Base-by-base conservation (phyloP, 306 rosid species). In the Glycine soja region DNA sequence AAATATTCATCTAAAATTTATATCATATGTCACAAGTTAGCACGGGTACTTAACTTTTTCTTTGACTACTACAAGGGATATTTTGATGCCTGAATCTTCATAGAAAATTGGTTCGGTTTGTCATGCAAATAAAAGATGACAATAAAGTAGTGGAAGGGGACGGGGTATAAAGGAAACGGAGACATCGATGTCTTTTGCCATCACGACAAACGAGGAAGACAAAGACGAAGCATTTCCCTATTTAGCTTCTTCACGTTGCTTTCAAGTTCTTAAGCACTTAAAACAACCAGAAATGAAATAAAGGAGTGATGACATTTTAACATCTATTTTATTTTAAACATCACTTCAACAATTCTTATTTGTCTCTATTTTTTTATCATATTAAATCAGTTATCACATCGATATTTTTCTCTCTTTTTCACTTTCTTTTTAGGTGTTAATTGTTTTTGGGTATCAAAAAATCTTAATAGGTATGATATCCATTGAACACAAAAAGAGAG, bases 61-160 rank as follows among this genome's bases (percentile, higher is more conserved):
- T 61, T 76, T 59, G 70, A 64, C 70, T 80, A 64, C 47, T 80
- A 52, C 4, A 77, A 45, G 72, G 72, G 83, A 83, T 79, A 73
- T 79, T 79, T 32, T 84, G 15, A 15, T 79, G 70, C 14, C 56
- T 68, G 81, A 79, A 84, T 84, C 87, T 84, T 84, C 66, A 74
- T 84, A 57, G 81, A 59, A 80, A 84, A 58, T 15, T 79, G 87
- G 38, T 79, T 79, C 62, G 40, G 42, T 80, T 79, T 66, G 77
- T 84, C 77, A 65, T 83, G 83, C 72, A 83, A 78, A 66, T 74
- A 3, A 67, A 68, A 65, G n/a, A 56, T 18, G 77, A 76, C 71
- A 67, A 57, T 74, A 58, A 71, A 70, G 48, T 53, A 74, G 74
- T 73, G 43, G 72, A 64, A 66, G 52, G 70, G 14, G 75, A 48